phyloP scores from a whole-genome alignment of 148 eudicot species.

The Rhododendron ovatum region DNA sequence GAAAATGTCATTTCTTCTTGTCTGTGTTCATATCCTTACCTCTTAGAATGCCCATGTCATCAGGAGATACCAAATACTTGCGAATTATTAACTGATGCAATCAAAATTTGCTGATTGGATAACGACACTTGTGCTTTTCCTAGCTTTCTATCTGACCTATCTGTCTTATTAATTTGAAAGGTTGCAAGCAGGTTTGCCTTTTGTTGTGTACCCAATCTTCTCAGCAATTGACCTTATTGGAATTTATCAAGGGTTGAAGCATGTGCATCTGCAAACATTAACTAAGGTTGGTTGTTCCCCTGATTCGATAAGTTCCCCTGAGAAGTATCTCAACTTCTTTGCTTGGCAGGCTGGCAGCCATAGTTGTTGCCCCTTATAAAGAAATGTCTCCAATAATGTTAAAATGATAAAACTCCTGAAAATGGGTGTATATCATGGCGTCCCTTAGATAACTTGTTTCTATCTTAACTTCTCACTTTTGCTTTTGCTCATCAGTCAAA shows the following conservation, averaged over 20 bases:
- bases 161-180: conserved; percentile 31
- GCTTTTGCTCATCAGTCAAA: neutral
- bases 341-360: neutral
- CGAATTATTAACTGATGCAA: neutral
- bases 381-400: neutral
- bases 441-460: neutral
- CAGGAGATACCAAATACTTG: neutral
- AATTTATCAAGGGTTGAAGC: conserved; percentile 85
- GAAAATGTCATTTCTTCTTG: neutral
- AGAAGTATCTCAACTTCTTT: neutral
- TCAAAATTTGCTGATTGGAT: neutral
- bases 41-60: neutral
- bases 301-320: neutral
- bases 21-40: neutral
- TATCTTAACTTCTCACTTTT: neutral
- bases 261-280: conserved; percentile 90
- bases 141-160: conserved; percentile 11
- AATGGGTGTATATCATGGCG: neutral
- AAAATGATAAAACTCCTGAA: neutral
- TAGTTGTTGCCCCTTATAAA: neutral
- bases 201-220: conserved; percentile 79
- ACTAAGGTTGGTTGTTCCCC: conserved; percentile 62
- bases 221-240: conserved; percentile 76
- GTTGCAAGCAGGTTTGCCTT: conserved; percentile 79
- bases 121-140: neutral